These are phyloP conservation scores for Paramecium biaurelia DNA, from an alignment of 73 alveolate genomes.

Conservation along the genomic window DNA sequence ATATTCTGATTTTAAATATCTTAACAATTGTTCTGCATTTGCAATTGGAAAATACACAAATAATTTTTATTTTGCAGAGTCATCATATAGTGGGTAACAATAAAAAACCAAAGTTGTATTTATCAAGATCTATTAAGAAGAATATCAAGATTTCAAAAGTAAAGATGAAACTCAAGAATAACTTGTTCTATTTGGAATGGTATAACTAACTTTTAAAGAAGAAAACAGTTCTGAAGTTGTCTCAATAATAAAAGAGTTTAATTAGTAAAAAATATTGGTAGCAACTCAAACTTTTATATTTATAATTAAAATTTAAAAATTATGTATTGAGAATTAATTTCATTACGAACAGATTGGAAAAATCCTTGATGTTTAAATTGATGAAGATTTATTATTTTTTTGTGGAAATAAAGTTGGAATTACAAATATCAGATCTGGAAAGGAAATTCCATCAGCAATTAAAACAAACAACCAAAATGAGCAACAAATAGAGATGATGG, in stretches of 20 bases:
- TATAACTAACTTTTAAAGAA: not conserved
- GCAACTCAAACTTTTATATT: not conserved
- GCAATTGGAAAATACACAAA: not conserved
- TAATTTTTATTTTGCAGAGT: not conserved
- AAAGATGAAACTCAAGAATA: not conserved
- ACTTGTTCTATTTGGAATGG: not conserved
- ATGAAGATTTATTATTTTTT: not conserved
- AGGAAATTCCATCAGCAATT: not conserved
- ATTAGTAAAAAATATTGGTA: not conserved
- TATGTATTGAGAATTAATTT: not conserved
- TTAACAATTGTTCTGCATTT: not conserved
- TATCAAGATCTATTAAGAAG: not conserved
- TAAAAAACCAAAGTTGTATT: not conserved
- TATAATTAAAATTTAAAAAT: not conserved
- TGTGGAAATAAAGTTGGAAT: not conserved
- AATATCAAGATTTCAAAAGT: not conserved
- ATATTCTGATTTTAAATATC: not conserved
- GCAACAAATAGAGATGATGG: not conserved
- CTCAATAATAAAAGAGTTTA: not conserved
- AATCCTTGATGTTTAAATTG: not conserved
- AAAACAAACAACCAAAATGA: not conserved
- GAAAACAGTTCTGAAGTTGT: not conserved
- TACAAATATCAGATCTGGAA: not conserved
- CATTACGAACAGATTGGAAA: not conserved
- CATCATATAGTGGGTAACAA: not conserved